These are phyloP conservation scores for Metschnikowia aberdeeniae DNA, from an alignment of 805 yeast species.

Conservation along the genomic window DNA sequence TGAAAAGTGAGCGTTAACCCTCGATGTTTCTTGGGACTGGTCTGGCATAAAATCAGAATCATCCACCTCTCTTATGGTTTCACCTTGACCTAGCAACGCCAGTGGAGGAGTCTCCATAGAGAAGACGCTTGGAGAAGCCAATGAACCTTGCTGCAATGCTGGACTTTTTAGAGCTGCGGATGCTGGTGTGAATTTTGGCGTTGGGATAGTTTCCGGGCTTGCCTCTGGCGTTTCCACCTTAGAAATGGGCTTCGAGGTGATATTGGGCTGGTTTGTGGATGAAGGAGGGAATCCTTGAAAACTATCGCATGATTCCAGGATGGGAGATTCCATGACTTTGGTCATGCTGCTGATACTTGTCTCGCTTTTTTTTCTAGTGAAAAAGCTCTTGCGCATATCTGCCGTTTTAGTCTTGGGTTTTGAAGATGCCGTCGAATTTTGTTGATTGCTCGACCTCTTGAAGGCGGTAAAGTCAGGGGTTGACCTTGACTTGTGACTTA, in stretches of 20 bases:
- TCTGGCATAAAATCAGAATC: slow-evolving; percentile 17
- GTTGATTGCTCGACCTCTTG: slow-evolving; percentile 1
- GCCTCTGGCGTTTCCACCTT: background rate
- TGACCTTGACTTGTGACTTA: slow-evolving; percentile 27
- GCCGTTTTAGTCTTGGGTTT: background rate
- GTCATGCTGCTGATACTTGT: background rate
- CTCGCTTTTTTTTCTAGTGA: slow-evolving; percentile 1
- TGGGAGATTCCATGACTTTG: background rate
- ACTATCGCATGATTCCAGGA: background rate
- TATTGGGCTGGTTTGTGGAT: no score
- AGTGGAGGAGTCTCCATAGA: slow-evolving; percentile 11
- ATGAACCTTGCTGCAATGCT: background rate
- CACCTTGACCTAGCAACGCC: slow-evolving; percentile 6
- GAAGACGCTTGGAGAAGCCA: slow-evolving; percentile 4
- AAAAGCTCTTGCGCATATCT: slow-evolving; percentile 1
- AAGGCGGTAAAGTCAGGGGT: slow-evolving; percentile 25
- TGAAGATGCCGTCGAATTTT: slow-evolving; percentile 16
- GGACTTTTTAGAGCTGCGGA: background rate
- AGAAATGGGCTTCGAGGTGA: background rate
- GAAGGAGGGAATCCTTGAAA: background rate
- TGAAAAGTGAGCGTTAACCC: slow-evolving; percentile 1
- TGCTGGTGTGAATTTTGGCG: background rate
- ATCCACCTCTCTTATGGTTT: slow-evolving; percentile 19
- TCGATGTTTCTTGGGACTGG: slow-evolving; percentile 6
- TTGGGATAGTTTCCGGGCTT: background rate